phyloP scores from a whole-genome alignment of 2,329 filamentous ascomycete species.

The Sporothrix curviconia region DNA sequence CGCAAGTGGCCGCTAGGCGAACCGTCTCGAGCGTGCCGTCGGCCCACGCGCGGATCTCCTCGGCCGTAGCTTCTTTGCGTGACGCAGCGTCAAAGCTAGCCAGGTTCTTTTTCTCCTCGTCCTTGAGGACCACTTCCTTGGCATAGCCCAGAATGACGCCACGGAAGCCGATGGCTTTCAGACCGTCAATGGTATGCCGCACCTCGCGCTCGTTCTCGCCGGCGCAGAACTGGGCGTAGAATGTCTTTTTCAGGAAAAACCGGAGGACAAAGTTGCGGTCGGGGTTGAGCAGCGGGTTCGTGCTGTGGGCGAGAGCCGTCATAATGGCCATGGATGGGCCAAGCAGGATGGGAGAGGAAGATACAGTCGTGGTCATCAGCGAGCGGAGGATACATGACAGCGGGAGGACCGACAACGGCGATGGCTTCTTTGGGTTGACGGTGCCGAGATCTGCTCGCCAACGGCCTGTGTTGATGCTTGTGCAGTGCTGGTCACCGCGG shows the following conservation, averaged over 20 bases:
- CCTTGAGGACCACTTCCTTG: constrained; percentile 66
- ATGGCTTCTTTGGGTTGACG: background rate
- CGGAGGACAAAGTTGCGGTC: constrained; percentile 68
- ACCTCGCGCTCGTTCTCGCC: constrained; percentile 69
- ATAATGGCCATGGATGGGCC: constrained; percentile 63
- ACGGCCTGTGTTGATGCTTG: background rate
- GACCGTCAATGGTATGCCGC: constrained; percentile 51
- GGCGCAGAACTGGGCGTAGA: constrained; percentile 88
- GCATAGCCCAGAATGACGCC: constrained; percentile 84
- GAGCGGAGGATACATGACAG: constrained; percentile 61
- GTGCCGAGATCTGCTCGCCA: background rate
- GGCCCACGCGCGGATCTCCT: constrained; percentile 65
- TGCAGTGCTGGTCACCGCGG: background rate
- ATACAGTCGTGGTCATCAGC: constrained; percentile 61
- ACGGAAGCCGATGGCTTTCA: constrained; percentile 70
- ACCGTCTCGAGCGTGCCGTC: constrained; percentile 70
- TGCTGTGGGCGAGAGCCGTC: constrained; percentile 61
- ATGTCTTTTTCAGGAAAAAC: constrained; percentile 68
- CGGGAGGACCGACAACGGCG: constrained; percentile 59
- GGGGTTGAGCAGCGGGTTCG: constrained; percentile 60
- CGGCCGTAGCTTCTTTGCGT: constrained; percentile 41
- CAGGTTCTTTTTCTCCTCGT: constrained; percentile 43
- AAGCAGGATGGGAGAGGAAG: constrained; percentile 63
- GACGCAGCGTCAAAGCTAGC: constrained; percentile 36
- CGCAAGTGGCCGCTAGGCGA: constrained; percentile 60